phyloP scores from a whole-genome alignment of 2,329 filamentous ascomycete genomes.

The Trichoderma atrobrunneum region DNA sequence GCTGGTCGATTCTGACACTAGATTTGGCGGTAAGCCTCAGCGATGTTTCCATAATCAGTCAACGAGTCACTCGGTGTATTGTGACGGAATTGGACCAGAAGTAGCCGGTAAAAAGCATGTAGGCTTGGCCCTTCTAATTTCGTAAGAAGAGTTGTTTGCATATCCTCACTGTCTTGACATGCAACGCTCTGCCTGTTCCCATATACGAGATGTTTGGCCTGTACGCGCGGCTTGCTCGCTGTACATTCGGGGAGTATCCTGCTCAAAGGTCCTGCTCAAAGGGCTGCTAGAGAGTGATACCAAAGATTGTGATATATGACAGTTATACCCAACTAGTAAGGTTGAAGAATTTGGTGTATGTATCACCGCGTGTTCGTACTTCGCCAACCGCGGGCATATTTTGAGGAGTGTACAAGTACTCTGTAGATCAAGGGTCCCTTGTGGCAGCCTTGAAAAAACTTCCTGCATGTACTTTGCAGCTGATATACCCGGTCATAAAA shows the following conservation, averaged over 20 bases:
- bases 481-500: background rate
- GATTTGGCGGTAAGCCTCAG: constrained; percentile 1
- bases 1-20: background rate
- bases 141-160: background rate
- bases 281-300: background rate
- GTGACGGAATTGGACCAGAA: background rate
- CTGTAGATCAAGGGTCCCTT: background rate
- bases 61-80: background rate
- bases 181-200: background rate
- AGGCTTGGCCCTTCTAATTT: background rate
- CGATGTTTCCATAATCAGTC: background rate
- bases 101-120: no score
- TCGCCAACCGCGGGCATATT: background rate
- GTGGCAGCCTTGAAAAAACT: background rate
- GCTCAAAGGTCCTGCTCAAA: background rate
- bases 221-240: background rate
- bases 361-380: background rate
- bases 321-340: background rate
- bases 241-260: background rate
- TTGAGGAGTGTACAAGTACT: background rate
- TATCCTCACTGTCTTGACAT: background rate
- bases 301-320: background rate
- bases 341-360: background rate
- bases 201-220: background rate
- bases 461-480: background rate